Evolutionary conservation across 441 rosid genomes (phyloP).

Genomic region (Pelargonium fulgidum): DNA sequence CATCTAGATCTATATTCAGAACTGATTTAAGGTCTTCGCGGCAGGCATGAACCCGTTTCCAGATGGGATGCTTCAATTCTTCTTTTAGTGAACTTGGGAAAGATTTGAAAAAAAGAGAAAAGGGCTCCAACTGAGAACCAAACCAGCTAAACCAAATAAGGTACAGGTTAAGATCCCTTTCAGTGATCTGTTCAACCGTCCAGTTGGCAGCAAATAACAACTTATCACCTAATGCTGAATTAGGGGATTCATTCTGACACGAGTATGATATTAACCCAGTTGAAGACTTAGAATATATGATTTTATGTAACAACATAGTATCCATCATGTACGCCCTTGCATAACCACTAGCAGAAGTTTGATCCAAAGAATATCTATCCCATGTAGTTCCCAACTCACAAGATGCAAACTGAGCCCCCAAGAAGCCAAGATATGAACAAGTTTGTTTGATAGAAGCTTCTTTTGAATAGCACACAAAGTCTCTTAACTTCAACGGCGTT

Average conservation of each 20-base stretch:
- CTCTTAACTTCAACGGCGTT: constrained; percentile 54
- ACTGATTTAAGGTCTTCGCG: constrained; percentile 42
- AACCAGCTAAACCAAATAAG: constrained; percentile 11
- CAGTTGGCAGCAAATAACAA: constrained; percentile 46
- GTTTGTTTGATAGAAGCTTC: constrained; percentile 71
- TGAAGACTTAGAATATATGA: constrained; percentile 44
- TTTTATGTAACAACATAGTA: constrained; percentile 25
- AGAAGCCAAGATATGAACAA: constrained; percentile 72
- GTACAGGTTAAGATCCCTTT: constrained; percentile 5
- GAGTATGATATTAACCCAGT: constrained; percentile 25
- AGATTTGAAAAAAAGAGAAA: constrained; percentile 11
- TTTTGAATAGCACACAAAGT: constrained; percentile 55
- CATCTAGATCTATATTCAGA: constrained; percentile 32
- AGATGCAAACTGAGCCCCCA: constrained; percentile 58
- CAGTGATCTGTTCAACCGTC: constrained; percentile 10
- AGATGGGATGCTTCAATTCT: constrained; percentile 33
- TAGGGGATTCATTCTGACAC: constrained; percentile 21
- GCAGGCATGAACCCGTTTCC: constrained; percentile 45
- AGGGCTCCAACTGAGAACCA: constrained; percentile 8
- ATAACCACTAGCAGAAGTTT: constrained; percentile 25
- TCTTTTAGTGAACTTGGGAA: constrained; percentile 1
- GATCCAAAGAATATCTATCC: constrained; percentile 24
- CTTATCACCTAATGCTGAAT: constrained; percentile 34
- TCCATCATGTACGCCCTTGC: constrained; percentile 31
- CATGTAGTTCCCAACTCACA: constrained; percentile 26